Evolutionary conservation across 208 protist species (phyloP).

Genomic region (Phytomonas sp.): DNA sequence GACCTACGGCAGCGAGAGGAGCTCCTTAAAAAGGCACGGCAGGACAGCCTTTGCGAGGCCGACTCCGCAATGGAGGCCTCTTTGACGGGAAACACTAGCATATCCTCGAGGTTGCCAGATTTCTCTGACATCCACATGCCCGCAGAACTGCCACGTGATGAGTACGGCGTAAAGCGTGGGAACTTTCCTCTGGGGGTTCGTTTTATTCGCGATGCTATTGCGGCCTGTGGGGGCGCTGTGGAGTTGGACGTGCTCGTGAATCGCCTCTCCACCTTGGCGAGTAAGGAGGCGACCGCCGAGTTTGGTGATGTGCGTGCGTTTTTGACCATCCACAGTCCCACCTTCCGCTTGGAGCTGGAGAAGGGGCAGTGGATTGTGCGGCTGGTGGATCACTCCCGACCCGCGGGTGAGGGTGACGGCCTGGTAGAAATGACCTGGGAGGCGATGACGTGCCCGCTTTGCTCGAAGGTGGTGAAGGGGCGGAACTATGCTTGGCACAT

Average conservation of each 20-base stretch:
- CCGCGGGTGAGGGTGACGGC: neutral
- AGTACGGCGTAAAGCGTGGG: conserved; percentile 81
- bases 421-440: conserved; percentile 63
- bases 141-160: conserved; percentile 80
- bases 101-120: conserved; percentile 6
- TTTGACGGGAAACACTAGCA: conserved; percentile 10
- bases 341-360: conserved; percentile 72
- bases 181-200: conserved; percentile 87
- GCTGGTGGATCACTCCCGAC: conserved; percentile 18
- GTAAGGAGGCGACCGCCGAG: conserved; percentile 56
- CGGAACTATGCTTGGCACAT: conserved; percentile 82
- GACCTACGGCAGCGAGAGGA: conserved; percentile 63
- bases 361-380: conserved; percentile 71
- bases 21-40: conserved; percentile 45
- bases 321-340: conserved; percentile 81
- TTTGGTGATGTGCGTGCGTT: conserved; percentile 89
- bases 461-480: conserved; percentile 73
- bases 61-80: neutral
- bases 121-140: conserved; percentile 86
- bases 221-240: conserved; percentile 74
- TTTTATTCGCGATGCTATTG: conserved; percentile 83
- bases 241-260: conserved; percentile 84
- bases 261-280: conserved; percentile 72
- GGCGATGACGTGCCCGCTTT: conserved; percentile 70
- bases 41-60: conserved; percentile 7